A percentile compares a stretch with the other conserved stretches of the same genome.
phyloP scores from a whole-genome alignment of 345 rosid genomes.

The Alliaria petiolata region DNA sequence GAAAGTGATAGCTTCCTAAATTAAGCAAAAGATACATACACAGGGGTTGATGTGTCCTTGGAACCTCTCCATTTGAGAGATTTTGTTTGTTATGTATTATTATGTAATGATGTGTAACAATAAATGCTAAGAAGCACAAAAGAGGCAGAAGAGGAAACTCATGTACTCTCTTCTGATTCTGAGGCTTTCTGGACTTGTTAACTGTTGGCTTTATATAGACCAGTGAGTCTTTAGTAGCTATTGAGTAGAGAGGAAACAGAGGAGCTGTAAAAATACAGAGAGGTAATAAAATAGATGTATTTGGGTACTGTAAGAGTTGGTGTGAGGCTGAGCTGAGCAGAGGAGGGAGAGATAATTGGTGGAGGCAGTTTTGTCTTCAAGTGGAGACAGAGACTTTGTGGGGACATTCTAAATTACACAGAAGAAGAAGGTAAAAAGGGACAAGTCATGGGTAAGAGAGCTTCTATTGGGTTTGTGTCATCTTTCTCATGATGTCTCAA shows the following conservation, averaged over 20 bases:
- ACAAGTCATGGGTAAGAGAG: conserved; percentile 30
- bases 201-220: conserved; percentile 34
- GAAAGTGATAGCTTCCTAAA: conserved; percentile 19
- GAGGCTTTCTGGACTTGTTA: conserved; percentile 26
- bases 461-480: conserved; percentile 29
- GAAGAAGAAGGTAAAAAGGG: conserved; percentile 33
- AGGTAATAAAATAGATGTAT: conserved; percentile 15
- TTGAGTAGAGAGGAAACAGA: conserved; percentile 18
- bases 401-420: conserved; percentile 30
- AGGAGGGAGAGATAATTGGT: conserved; percentile 20
- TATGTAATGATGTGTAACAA: conserved; percentile 42
- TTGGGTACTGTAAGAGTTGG: conserved; percentile 28
- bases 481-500: conserved; percentile 35
- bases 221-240: conserved; percentile 24
- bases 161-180: conserved; percentile 37
- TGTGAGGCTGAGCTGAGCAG: conserved; percentile 34
- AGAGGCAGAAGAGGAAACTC: conserved; percentile 24
- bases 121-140: conserved; percentile 48
- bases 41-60: conserved; percentile 60
- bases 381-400: conserved; percentile 30
- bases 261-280: conserved; percentile 12
- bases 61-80: conserved; percentile 61
- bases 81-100: conserved; percentile 36
- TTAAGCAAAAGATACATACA: conserved; percentile 51
- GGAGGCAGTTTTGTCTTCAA: conserved; percentile 25